phyloP scores from a whole-genome alignment of 2,329 filamentous ascomycete species.

The Phaeosphaeria sp. region DNA sequence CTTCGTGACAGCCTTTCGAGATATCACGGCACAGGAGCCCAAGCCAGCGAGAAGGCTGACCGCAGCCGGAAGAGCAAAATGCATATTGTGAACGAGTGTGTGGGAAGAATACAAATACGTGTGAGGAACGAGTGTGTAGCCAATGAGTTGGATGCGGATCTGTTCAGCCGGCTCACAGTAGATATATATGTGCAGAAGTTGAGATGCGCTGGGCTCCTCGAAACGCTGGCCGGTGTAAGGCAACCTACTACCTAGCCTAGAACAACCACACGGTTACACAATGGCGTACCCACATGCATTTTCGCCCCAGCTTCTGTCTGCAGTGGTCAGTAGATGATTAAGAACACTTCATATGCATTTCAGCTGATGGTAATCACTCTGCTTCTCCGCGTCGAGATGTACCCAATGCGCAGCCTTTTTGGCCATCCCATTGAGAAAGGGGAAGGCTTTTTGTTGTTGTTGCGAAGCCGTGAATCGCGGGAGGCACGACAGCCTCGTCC shows the following conservation, averaged over 20 bases:
- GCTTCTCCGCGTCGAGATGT: background rate
- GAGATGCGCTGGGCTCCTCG: background rate
- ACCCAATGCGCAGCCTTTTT: background rate
- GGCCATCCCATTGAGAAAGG: background rate
- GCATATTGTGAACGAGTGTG: constrained; percentile 6
- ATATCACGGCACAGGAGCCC: constrained; percentile 3
- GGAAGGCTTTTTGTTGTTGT: background rate
- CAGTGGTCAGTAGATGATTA: too few relatives aligned
- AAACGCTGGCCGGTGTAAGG: background rate
- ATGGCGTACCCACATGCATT: background rate
- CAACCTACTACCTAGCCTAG: background rate
- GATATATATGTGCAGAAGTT: background rate
- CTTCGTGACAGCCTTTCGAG: constrained; percentile 6
- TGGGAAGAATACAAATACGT: background rate
- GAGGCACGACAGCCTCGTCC: background rate
- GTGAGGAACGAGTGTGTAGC: background rate
- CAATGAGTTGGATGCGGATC: background rate
- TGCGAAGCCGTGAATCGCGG: background rate
- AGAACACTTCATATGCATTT: too few relatives aligned
- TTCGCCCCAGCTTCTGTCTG: background rate
- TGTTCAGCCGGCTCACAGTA: background rate
- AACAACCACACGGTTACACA: background rate
- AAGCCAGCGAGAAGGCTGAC: constrained; percentile 8
- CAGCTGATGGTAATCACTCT: background rate
- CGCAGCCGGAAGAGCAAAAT: constrained; percentile 6